Base-by-base conservation (phyloP, 2,329 filamentous ascomycete genomes). In the Aspergillus texensis region DNA sequence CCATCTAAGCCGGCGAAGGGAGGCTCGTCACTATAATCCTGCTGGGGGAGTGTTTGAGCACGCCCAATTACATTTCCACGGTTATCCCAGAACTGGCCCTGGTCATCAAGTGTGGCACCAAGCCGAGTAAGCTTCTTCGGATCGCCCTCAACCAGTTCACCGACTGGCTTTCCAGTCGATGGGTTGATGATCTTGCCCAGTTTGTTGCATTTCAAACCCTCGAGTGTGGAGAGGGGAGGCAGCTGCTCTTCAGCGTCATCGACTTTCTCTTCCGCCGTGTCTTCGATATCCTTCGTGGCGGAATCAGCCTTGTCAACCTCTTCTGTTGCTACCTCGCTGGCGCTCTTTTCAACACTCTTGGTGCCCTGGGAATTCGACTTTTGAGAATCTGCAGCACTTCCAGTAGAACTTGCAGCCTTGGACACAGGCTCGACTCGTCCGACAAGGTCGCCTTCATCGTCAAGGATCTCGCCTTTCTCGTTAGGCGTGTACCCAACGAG, bases 61-160 rank as follows among this genome's bases (percentile, higher is more conserved):
- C 84, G 85, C 46, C 88, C 88, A 65, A 90, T 83, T 66, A 90
- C 81, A 50, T 88, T 87, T 52, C 88, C 87, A 53, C 86, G 84
- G 73, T 83, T 86, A 73, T 89, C 87, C 71, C 89, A 81, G 61
- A 90, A 86, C 70, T 89, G 88, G 24, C 88, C 88, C 75, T 88
- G 81, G 63, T 83, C 84, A 67, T 90, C 88, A 28, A 78, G 74
- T 19, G 70, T 68, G 24, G 68, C 71, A 11, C 79, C 79, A 24
- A 76, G 66, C 54, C 77, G 77, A 54, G 77, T 70, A 68, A 88
- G 80, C 75, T 89, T 89, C 79, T 88, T 89, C 63, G 88, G 83
- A 21, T 88, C 85, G 66, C 88, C 89, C 65, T 89, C 86, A 16
- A 83, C 76, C 14, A 89, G 75, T 58, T 89, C 84, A 48, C 89